A percentile compares a stretch with the other conserved stretches of the same genome.
phyloP scores from a whole-genome alignment of 225 moss, liverwort and hornwort species.

The Thuidium tamariscinum region DNA sequence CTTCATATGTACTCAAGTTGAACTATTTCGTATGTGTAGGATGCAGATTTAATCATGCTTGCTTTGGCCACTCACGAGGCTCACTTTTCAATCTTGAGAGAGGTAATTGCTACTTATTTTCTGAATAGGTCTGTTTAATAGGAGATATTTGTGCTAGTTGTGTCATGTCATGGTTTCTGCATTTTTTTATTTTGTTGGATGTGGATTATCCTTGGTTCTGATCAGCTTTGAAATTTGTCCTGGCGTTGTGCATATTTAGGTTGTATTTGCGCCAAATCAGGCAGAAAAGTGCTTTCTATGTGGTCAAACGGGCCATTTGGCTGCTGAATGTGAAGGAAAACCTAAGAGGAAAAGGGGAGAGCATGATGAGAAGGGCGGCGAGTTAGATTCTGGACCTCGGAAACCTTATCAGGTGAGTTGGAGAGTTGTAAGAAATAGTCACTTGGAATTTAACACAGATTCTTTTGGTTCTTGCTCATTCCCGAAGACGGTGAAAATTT shows the following conservation, averaged over 20 bases:
- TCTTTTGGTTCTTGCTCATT: background rate
- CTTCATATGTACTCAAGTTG: background rate
- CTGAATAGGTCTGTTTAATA: background rate
- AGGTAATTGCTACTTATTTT: constrained; percentile 30
- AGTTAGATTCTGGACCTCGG: constrained; percentile 44
- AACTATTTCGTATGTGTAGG: constrained; percentile 46
- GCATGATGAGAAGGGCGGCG: constrained; percentile 63
- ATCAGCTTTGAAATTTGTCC: background rate
- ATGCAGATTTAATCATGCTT: constrained; percentile 98
- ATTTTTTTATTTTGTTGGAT: background rate
- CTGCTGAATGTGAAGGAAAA: constrained; percentile 92
- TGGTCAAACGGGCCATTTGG: constrained; percentile 85
- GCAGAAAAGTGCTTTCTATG: constrained; percentile 92
- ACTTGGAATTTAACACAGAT: background rate
- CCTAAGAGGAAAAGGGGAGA: constrained; percentile 89
- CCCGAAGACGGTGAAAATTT: background rate
- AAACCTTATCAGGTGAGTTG: constrained; percentile 80
- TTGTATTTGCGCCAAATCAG: constrained; percentile 81
- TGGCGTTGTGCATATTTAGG: constrained; percentile 27
- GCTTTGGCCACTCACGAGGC: constrained; percentile 95
- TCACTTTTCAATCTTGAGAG: constrained; percentile 90
- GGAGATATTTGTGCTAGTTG: background rate
- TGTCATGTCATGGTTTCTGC: background rate
- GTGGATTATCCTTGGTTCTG: background rate
- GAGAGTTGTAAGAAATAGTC: background rate